These are phyloP conservation scores for Volutella citrinella DNA, from an alignment of 2,329 filamentous ascomycete species.

Conservation along the genomic window DNA sequence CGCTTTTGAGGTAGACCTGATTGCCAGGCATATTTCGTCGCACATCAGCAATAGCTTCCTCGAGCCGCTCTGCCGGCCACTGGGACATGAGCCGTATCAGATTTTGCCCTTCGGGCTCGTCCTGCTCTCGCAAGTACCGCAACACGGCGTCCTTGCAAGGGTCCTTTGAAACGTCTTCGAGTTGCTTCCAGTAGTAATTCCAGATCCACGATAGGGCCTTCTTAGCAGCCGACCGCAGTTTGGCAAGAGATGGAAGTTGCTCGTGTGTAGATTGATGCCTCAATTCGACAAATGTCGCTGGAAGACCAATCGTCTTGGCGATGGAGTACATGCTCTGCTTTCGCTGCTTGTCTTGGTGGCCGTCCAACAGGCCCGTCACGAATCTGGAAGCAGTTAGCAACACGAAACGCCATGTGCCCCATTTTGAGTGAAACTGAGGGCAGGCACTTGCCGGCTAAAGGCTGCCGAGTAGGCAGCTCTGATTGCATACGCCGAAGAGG, in stretches of 20 bases:
- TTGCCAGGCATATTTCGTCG: slow-evolving; percentile 40
- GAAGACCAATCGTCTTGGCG: slow-evolving; percentile 65
- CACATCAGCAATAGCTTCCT: slow-evolving; percentile 38
- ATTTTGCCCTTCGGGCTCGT: slow-evolving; percentile 22
- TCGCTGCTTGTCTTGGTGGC: slow-evolving; percentile 63
- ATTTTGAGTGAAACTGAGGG: neutral
- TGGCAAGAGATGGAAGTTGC: slow-evolving; percentile 72
- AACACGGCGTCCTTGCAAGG: slow-evolving; percentile 36
- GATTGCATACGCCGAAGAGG: slow-evolving; percentile 56
- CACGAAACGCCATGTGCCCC: too few species aligned
- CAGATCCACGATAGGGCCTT: slow-evolving; percentile 82
- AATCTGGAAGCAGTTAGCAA: slow-evolving; percentile 49
- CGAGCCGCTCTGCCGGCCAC: slow-evolving; percentile 36
- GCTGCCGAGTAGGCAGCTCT: slow-evolving; percentile 71
- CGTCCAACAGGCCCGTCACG: slow-evolving; percentile 76
- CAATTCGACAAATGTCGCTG: slow-evolving; percentile 80
- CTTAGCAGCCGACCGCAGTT: slow-evolving; percentile 66
- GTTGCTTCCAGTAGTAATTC: slow-evolving; percentile 76
- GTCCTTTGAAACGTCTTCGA: slow-evolving; percentile 30
- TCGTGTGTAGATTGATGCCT: slow-evolving; percentile 90
- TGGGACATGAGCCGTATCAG: slow-evolving; percentile 29
- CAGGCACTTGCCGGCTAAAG: slow-evolving; percentile 69
- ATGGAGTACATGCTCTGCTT: slow-evolving; percentile 73
- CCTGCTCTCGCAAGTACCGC: slow-evolving; percentile 36
- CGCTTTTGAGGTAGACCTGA: slow-evolving; percentile 40